Percentiles rank a stretch among this genome's conserved stretches.
phyloP scores from a whole-genome alignment of 257 asterid genomes.

The Salvia hispanica region DNA sequence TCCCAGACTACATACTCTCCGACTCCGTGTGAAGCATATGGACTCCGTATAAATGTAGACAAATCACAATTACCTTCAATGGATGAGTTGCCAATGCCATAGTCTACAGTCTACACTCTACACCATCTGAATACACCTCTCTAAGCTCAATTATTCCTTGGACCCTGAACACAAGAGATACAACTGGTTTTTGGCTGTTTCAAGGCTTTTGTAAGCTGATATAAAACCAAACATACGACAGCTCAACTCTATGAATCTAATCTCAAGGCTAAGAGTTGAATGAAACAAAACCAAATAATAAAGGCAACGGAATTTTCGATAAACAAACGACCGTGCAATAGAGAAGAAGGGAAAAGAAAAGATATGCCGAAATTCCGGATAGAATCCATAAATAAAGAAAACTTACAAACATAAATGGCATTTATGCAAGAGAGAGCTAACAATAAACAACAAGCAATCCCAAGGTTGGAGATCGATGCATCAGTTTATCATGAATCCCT shows the following conservation, averaged over 20 bases:
- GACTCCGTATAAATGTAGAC: background rate
- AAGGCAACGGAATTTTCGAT: background rate
- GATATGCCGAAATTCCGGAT: no score
- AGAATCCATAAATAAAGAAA: no score
- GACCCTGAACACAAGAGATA: no score
- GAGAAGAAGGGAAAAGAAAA: no score
- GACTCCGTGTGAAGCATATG: background rate
- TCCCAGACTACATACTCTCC: slow-evolving; percentile 1
- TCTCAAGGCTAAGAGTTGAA: background rate
- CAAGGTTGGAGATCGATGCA: background rate
- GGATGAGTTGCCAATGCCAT: slow-evolving; percentile 51
- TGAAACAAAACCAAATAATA: background rate
- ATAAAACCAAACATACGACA: slow-evolving; percentile 7
- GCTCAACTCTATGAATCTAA: background rate
- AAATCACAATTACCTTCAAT: slow-evolving; percentile 40
- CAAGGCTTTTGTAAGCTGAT: slow-evolving; percentile 14
- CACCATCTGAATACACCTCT: no score
- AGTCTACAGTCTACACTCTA: slow-evolving; percentile 20
- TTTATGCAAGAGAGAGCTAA: background rate
- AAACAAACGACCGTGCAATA: no score
- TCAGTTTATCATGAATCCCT: slow-evolving; percentile 9
- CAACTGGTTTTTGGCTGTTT: no score
- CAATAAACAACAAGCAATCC: slow-evolving; percentile 14
- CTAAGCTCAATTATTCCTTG: no score
- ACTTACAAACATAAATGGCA: background rate